Evolutionary conservation across 1,284 basidiomycete genomes (phyloP), one percentile per base, ranked within the genome.

Genomic region (Fomes fomentarius): DNA sequence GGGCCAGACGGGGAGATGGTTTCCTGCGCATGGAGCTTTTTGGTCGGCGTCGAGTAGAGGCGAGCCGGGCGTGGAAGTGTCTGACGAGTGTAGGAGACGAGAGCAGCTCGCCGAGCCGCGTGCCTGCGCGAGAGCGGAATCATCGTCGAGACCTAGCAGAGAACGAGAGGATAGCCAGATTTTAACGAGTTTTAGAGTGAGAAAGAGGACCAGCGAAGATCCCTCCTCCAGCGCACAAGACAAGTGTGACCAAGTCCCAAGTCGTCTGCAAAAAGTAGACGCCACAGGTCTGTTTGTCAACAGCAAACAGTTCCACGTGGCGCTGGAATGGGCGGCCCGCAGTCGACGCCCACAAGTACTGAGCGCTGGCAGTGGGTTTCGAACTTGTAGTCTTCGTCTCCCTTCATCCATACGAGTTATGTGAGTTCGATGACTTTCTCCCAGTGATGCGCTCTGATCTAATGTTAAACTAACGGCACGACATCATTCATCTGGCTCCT

Each of bases 51-150:
- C 8, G 85, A 84, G 68, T 84, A 86, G 44, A 85, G 76, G 58
- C 85, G 83, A 45, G 84, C 83, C 50, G 87, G 85, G 40, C 85
- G 79, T 35, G 84, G 85, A 57, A 89, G 82, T 59, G 74, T 67
- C 69, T 88, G 84, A 26, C 87, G 78, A 65, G 87, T 75, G 70
- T 70, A 87, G 71, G 79, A 80, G 77, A 83, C 63, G 66, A 81
- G 81, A 80, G 83, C 81, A n/a, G 83, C 64, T 58, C 69, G 73
- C 53, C 62, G 67, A 41, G 71, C 72, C 31, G 69, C 73, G 38
- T 74, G 72, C 61, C 81, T 72, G 60, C 65, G 61, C 21, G 66
- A 51, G 50, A 71, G 58, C 30, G 70, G 68, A 35, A 72, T 71
- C 70, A 72, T 72, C 15, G 39, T 60, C 34, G 30, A 48, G n/a